These are phyloP conservation scores for Isabelozyma gotoi DNA, from an alignment of 805 yeast species.

Conservation along the genomic window DNA sequence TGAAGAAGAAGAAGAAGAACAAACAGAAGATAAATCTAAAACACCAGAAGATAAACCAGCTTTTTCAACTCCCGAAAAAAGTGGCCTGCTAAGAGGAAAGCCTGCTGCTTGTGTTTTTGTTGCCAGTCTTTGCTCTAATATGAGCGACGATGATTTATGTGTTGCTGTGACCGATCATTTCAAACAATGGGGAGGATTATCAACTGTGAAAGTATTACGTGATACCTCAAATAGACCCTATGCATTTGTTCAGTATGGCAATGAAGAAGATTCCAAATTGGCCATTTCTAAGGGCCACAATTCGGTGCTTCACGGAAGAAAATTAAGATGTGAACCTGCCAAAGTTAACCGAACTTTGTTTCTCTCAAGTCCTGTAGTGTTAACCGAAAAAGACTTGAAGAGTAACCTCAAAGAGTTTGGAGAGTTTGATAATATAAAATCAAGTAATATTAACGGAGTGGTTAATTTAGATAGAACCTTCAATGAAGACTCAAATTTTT, in stretches of 20 bases:
- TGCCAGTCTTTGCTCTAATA: conserved; percentile 69
- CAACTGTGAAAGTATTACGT: conserved; percentile 76
- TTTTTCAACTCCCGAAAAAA: not conserved
- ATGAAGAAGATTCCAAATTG: conserved; percentile 62
- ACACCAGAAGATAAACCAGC: not conserved
- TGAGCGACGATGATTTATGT: conserved; percentile 70
- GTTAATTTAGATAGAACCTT: conserved; percentile 8
- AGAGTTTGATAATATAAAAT: conserved; percentile 66
- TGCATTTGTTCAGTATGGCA: conserved; percentile 85
- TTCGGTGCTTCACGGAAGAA: conserved; percentile 66
- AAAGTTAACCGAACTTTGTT: conserved; percentile 85
- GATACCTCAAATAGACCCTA: conserved; percentile 83
- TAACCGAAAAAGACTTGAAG: conserved; percentile 33
- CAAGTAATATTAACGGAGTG: conserved; percentile 36
- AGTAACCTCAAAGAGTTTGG: conserved; percentile 56
- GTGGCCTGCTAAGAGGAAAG: conserved; percentile 41
- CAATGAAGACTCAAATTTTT: conserved; percentile 37
- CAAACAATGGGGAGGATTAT: conserved; percentile 65
- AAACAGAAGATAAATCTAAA: not conserved
- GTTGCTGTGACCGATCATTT: conserved; percentile 69
- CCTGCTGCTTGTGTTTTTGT: conserved; percentile 90
- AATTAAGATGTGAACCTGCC: conserved; percentile 86
- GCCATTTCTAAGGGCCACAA: conserved; percentile 74
- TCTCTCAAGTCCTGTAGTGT: conserved; percentile 35
- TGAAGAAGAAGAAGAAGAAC: not conserved